Evolutionary conservation across 345 rosid genomes (phyloP).

Genomic region (Angophora floribunda): DNA sequence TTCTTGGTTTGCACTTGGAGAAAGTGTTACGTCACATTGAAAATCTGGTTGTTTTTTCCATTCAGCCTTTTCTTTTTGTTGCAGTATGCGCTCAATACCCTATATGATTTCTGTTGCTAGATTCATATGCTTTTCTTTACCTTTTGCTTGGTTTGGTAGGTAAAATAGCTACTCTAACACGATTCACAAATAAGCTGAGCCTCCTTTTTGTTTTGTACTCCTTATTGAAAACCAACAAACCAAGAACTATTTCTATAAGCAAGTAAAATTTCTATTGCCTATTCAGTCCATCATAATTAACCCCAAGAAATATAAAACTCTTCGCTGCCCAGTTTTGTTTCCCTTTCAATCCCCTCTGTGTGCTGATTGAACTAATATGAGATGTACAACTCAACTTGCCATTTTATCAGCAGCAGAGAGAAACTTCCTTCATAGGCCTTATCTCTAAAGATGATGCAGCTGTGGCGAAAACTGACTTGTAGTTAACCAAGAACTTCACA

Average conservation of each 20-base stretch:
- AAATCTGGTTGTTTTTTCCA: not conserved
- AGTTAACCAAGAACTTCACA: not conserved
- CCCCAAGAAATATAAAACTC: not conserved
- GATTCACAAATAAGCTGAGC: not conserved
- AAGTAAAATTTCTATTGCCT: not conserved
- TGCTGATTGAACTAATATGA: not conserved
- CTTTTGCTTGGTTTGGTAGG: not conserved
- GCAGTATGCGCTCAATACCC: not conserved
- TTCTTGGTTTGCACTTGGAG: not conserved
- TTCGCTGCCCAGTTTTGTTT: not conserved
- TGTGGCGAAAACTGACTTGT: not conserved
- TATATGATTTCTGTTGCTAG: not conserved
- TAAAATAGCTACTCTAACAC: not conserved
- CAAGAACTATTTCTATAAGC: not conserved
- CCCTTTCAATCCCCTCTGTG: not conserved
- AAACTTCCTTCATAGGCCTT: not conserved
- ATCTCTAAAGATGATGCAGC: not conserved
- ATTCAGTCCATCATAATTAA: not conserved
- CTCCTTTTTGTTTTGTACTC: not conserved
- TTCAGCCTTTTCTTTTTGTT: not conserved
- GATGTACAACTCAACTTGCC: not conserved
- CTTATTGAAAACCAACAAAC: not conserved
- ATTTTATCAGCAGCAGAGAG: not conserved
- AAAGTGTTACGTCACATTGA: not conserved
- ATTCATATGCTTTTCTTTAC: not conserved